Evolutionary conservation across 148 eudicot genomes (phyloP), one percentile per base, ranked within the genome.

Genomic region (Vaccinium vitisidaea): DNA sequence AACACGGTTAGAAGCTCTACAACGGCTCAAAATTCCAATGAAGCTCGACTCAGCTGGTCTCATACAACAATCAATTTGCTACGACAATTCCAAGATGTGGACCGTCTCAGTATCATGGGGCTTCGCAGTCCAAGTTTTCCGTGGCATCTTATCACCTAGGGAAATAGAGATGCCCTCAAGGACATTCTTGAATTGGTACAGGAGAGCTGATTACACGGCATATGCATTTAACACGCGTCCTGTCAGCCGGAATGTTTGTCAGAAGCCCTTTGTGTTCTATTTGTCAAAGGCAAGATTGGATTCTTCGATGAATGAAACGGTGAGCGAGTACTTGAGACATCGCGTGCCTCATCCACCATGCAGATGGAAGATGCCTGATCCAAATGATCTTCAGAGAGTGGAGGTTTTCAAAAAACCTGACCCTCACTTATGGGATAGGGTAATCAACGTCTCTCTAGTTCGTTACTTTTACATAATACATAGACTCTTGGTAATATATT

Each of bases 111-210:
- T 96, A 5, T 93, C 99, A 0, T 96, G 99, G 99, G 99, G 99
- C 12, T 96, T 90, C 71, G 99, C 97, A 0, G 84, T 94, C 27
- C 99, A 96, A 84, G 87, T 94, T 23, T 87, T 94, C 7, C 90
- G 98, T 9, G 97, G 99, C 27, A 84, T 96, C 63, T 80, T 94
- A 25, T 96, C 98, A 0, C 97, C 99, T 10, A 88, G 98, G 5
- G 99, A 94, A 80, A 90, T 96, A 85, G 99, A 94, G 84, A 96
- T 93, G 97, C 99, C 99, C 1, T 91, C 98, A 0, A 92, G 99
- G 75, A 96, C 99, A 1, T 94, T 96, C 89, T 88, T 96, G 90
- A 96, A 96, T 86, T 96, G 99, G 99, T 94, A 96, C 75, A 89
- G 82, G 77, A 86, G 95, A 67, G 97, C 97, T 0, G 99, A 96